Percentiles rank a stretch among this genome's conserved stretches.
These are phyloP conservation scores for Conticribra guillardii DNA, from an alignment of 108 stramenopile species.

Conservation along the genomic window DNA sequence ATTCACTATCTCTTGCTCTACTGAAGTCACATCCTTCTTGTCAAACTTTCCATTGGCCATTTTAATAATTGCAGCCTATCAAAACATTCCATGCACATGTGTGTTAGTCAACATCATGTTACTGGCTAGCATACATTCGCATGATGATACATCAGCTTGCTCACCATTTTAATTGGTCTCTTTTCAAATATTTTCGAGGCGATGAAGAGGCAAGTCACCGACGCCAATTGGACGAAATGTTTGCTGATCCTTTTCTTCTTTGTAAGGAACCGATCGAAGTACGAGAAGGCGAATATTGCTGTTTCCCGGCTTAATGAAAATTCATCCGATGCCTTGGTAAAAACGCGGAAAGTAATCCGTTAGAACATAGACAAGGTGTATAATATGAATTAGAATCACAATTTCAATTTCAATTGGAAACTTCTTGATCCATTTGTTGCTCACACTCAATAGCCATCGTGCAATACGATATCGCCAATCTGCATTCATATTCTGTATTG, in stretches of 20 bases:
- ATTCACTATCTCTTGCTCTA: slow-evolving; percentile 15
- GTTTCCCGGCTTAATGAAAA: slow-evolving; percentile 29
- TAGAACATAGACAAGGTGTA: too few relatives aligned
- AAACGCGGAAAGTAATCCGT: background rate
- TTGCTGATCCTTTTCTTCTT: background rate
- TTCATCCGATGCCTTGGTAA: slow-evolving; percentile 29
- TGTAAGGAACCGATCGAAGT: slow-evolving; percentile 20
- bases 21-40: slow-evolving; percentile 6
- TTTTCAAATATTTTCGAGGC: slow-evolving; percentile 41
- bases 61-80: slow-evolving; percentile 16
- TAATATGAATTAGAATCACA: too few relatives aligned
- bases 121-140: too few relatives aligned
- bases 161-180: slow-evolving; percentile 24
- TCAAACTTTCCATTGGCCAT: slow-evolving; percentile 27
- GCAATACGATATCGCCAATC: slow-evolving; percentile 46
- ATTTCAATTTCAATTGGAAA: too few relatives aligned
- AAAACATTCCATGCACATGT: background rate
- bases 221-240: slow-evolving; percentile 20
- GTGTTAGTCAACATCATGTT: background rate
- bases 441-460: slow-evolving; percentile 38
- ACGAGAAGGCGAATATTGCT: slow-evolving; percentile 33
- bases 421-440: too few relatives aligned
- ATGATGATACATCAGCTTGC: background rate
- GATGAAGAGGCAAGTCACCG: slow-evolving; percentile 31
- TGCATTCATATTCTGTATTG: slow-evolving; percentile 6